Evolutionary conservation across 306 rosid genomes (phyloP).

Genomic region (Sesbania bispinosa): DNA sequence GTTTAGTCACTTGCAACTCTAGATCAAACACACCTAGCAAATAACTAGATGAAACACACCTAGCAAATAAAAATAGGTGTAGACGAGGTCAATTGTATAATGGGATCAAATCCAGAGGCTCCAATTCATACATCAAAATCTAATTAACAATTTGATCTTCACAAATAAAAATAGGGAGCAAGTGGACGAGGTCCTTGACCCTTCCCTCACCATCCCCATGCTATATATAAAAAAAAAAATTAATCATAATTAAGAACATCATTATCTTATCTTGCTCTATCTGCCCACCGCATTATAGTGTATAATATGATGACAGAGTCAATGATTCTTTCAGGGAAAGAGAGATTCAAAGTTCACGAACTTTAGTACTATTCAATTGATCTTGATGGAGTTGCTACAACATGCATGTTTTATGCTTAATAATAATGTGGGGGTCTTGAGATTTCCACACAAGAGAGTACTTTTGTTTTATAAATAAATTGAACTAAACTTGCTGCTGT

Average conservation of each 20-base stretch:
- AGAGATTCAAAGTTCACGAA: background rate
- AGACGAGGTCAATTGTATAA: too few relatives aligned
- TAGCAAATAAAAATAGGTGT: too few relatives aligned
- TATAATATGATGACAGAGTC: slow-evolving; percentile 10
- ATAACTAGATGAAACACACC: too few relatives aligned
- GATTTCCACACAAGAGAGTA: slow-evolving; percentile 5
- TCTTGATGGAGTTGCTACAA: slow-evolving; percentile 8
- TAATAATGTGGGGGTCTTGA: slow-evolving; percentile 22
- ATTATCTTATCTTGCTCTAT: background rate
- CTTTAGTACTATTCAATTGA: background rate
- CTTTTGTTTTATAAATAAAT: background rate
- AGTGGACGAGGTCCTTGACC: background rate
- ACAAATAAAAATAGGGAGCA: background rate
- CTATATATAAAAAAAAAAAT: background rate
- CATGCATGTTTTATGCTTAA: slow-evolving; percentile 28
- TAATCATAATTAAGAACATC: background rate
- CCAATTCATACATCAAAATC: too few relatives aligned
- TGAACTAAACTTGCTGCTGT: background rate
- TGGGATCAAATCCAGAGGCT: too few relatives aligned
- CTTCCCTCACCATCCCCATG: background rate
- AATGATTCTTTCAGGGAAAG: background rate
- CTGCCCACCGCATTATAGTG: background rate
- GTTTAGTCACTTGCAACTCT: too few relatives aligned
- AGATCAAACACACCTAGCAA: too few relatives aligned
- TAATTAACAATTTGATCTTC: too few relatives aligned